A percentile compares a stretch with the other conserved stretches of the same genome.
Conservation (phyloP, 2,329 filamentous ascomycete genomes). For the Trichoderma harzianum region DNA sequence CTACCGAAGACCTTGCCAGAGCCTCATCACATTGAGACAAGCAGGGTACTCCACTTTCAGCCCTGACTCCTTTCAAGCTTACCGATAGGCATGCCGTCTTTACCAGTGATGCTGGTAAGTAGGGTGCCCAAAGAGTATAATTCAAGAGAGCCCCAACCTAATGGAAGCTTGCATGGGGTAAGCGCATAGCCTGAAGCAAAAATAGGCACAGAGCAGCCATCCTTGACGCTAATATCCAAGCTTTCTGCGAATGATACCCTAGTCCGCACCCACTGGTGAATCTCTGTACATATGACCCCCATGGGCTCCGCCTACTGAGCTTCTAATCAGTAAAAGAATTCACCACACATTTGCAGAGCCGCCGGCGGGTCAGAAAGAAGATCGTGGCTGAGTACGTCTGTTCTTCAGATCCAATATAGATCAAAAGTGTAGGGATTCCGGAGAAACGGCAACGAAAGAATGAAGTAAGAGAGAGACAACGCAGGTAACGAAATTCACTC, state of each 20-base stretch:
- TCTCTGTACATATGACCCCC: background rate
- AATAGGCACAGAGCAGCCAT: background rate
- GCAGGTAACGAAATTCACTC: background rate
- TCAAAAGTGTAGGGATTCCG: background rate
- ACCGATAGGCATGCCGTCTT: background rate
- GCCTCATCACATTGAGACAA: background rate
- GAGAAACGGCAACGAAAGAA: background rate
- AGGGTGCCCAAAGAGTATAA: background rate
- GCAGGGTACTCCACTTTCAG: background rate
- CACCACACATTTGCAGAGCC: background rate
- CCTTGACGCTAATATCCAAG: background rate
- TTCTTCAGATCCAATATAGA: background rate
- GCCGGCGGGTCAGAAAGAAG: background rate
- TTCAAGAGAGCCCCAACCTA: background rate
- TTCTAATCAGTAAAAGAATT: background rate
- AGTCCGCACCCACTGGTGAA: background rate
- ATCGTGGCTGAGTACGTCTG: background rate
- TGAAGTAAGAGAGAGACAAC: background rate
- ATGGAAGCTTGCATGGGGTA: background rate
- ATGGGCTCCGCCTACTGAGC: background rate
- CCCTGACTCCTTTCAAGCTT: background rate
- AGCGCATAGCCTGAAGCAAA: constrained; percentile 11
- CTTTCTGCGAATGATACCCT: background rate
- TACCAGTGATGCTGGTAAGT: background rate
- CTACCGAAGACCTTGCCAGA: background rate